Base-by-base conservation (phyloP, 1,284 basidiomycete species). In the Apiotrichum sp. region DNA sequence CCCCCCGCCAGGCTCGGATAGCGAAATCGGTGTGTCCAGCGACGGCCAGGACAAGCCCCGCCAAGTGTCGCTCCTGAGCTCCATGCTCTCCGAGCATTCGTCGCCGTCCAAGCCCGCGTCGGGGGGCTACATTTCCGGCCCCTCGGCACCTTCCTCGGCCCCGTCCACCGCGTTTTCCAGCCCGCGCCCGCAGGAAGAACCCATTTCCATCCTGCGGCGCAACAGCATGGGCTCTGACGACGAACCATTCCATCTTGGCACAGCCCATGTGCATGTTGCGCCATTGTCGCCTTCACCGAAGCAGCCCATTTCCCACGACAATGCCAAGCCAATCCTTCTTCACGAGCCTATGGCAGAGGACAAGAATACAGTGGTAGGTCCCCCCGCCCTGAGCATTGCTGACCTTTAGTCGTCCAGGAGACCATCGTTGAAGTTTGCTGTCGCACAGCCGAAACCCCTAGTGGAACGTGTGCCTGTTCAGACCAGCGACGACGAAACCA, bases 151-250 rank as follows among this genome's bases (percentile, higher is more conserved):
- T 3, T 66, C 67, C 0, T 65, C 66, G 2, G 54, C 63, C 4
- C 65, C 69, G 7, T 66, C 64, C 9, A 68, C 69, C 0, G 62
- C 69, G 0, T 48, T 71, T 32, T 67, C 66, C 4, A 67, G 65
- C 29, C 69, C 68, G 1, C 34, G 50, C 22, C 45, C 45, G 10
- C 41, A 47, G 29, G 55, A 48, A n/a, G 54, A 59, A 38, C 62
- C 64, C 0, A 50, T 61, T 14, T 66, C 68, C 2, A 70, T 69
- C n/a, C 53, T 70, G 3, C 56, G 69, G 9, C 62, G 67, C 2
- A 61, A 57, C 16, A 70, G 67, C 36, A 47, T 52, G 2, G 61
- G 63, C 7, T 64, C 63, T 4, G 66, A 65, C n/a, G 61, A 61
- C 4, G 57, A 63, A 8, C 56, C 48, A 22, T 50, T 57, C 32